Conservation (phyloP, 83 land plant genomes). For the Isoetes engelmannii region DNA sequence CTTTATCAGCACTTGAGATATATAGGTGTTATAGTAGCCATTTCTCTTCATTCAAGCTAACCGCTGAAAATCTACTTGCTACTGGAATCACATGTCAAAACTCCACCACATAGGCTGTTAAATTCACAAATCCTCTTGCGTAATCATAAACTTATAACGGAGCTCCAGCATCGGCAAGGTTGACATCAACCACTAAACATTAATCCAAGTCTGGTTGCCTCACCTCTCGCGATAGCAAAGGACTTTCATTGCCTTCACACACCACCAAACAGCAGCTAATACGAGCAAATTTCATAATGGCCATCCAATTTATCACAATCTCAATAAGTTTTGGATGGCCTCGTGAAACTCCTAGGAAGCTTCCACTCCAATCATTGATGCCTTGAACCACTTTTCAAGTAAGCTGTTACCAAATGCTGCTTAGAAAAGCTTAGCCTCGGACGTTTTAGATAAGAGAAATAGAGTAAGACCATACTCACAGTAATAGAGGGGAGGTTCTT, state of each 20-base stretch:
- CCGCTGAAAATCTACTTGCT: too few relatives aligned
- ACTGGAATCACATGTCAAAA: background rate
- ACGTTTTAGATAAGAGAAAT: slow-evolving; percentile 52
- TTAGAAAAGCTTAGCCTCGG: slow-evolving; percentile 39
- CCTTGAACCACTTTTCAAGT: slow-evolving; percentile 65
- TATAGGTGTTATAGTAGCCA: too few relatives aligned
- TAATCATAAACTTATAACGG: background rate
- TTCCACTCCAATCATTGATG: slow-evolving; percentile 3
- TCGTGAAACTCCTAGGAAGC: too few relatives aligned
- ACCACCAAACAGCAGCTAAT: slow-evolving; percentile 66
- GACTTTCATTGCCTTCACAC: slow-evolving; percentile 39
- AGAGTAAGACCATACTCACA: slow-evolving; percentile 64
- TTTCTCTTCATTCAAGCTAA: too few relatives aligned
- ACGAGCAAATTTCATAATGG: slow-evolving; percentile 88
- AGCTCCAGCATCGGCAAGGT: slow-evolving; percentile 28
- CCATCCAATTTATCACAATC: slow-evolving; percentile 80
- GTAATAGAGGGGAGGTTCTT: slow-evolving; percentile 46
- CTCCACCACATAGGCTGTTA: background rate
- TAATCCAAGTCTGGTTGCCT: slow-evolving; percentile 71
- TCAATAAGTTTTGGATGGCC: slow-evolving; percentile 92
- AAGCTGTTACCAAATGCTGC: slow-evolving; percentile 68
- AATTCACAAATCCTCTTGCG: too few relatives aligned
- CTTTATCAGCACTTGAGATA: too few relatives aligned
- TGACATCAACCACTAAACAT: slow-evolving; percentile 69
- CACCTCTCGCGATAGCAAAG: slow-evolving; percentile 83